Evolutionary conservation across 2,329 filamentous ascomycete genomes (phyloP).

Genomic region (Onygenales sp.): DNA sequence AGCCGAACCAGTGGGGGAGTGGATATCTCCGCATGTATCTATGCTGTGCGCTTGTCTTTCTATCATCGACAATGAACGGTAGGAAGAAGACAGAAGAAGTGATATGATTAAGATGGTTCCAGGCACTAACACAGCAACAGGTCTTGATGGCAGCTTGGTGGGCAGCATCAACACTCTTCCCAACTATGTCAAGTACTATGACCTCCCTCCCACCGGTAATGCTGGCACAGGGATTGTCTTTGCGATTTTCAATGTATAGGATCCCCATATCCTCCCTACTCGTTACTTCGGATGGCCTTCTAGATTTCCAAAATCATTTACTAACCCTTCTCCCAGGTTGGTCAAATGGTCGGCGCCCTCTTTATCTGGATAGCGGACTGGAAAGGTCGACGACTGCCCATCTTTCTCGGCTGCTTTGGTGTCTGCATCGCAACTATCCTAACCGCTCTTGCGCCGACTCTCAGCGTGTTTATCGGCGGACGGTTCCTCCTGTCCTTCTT

Average conservation of each 20-base stretch:
- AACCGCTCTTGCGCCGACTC: slow-evolving; percentile 14
- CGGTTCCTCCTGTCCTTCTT: slow-evolving; percentile 26
- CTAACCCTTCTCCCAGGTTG: slow-evolving; percentile 16
- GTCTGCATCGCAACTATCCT: slow-evolving; percentile 19
- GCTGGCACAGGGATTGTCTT: slow-evolving; percentile 35
- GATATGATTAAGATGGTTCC: neutral
- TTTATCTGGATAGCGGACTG: slow-evolving; percentile 39
- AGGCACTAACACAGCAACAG: slow-evolving; percentile 9
- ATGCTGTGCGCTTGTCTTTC: slow-evolving; percentile 11
- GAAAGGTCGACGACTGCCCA: slow-evolving; percentile 34
- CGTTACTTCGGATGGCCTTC: neutral
- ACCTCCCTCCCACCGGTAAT: slow-evolving; percentile 25
- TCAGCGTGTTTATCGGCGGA: slow-evolving; percentile 20
- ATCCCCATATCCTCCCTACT: no score
- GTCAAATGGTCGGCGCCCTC: slow-evolving; percentile 34
- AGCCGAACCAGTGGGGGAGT: slow-evolving; percentile 10
- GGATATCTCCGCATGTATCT: slow-evolving; percentile 12
- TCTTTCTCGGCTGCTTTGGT: slow-evolving; percentile 31
- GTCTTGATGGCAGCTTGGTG: slow-evolving; percentile 25
- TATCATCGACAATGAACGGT: slow-evolving; percentile 16
- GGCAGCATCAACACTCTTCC: slow-evolving; percentile 37
- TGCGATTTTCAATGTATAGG: slow-evolving; percentile 28
- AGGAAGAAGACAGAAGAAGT: neutral
- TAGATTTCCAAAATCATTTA: neutral
- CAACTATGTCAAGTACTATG: slow-evolving; percentile 34